Percentiles rank a stretch among this genome's conserved stretches.
Conservation (phyloP, 768 basidiomycete species). For the Botryobasidium botryosum region DNA sequence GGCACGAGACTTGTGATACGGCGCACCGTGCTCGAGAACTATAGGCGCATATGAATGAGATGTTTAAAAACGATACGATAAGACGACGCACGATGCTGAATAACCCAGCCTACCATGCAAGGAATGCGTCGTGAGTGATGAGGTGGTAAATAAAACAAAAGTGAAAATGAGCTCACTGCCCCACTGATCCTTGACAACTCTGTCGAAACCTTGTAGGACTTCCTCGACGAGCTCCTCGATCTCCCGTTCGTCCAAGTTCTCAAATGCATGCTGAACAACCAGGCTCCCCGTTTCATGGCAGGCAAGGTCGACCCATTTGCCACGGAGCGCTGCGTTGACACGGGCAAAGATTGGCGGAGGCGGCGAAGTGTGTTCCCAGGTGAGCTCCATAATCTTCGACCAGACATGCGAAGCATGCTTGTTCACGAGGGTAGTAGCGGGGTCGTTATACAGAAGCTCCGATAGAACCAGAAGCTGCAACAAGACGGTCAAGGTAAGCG, state of each 20-base stretch:
- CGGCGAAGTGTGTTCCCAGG: slow-evolving; percentile 73
- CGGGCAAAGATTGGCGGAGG: slow-evolving; percentile 82
- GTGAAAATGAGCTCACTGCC: slow-evolving; percentile 27
- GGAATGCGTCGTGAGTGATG: not conserved
- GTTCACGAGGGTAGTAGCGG: slow-evolving; percentile 71
- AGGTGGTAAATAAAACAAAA: not conserved
- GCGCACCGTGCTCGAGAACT: slow-evolving; percentile 78
- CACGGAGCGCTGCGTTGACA: slow-evolving; percentile 73
- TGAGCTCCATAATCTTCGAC: slow-evolving; percentile 86
- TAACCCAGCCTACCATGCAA: slow-evolving; percentile 6
- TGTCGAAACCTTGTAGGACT: slow-evolving; percentile 29
- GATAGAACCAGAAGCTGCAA: slow-evolving; percentile 51
- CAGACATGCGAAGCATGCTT: slow-evolving; percentile 87
- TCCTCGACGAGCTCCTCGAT: slow-evolving; percentile 13
- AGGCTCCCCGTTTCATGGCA: slow-evolving; percentile 77
- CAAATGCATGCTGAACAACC: slow-evolving; percentile 14
- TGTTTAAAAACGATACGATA: not conserved
- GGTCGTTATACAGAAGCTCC: slow-evolving; percentile 69
- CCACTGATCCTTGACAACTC: slow-evolving; percentile 79
- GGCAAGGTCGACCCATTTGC: slow-evolving; percentile 77
- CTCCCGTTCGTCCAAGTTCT: slow-evolving; percentile 14
- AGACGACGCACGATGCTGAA: slow-evolving; percentile 5
- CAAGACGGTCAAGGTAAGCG: not conserved
- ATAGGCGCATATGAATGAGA: not conserved
- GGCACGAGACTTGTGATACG: slow-evolving; percentile 55